A percentile compares a stretch with the other conserved stretches of the same genome.
phyloP scores from a whole-genome alignment of 2,329 filamentous ascomycete genomes.

The Aureobasidium sp. region DNA sequence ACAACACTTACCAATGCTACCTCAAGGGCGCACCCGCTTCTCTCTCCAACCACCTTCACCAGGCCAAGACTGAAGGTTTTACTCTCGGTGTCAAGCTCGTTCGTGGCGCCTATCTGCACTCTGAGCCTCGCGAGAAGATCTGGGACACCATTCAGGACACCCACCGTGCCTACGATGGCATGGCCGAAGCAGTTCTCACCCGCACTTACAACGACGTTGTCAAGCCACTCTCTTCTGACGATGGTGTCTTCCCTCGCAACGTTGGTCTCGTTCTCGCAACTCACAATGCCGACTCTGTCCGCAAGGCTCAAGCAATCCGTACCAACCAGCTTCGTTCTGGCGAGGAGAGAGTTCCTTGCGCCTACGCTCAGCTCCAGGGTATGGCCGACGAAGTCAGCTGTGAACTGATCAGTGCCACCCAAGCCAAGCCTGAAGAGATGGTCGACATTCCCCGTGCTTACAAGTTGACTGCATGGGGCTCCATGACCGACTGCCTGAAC shows the following conservation, averaged over 20 bases:
- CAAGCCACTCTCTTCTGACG: constrained; percentile 30
- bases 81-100: constrained; percentile 52
- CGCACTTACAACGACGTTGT: constrained; percentile 55
- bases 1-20: constrained; percentile 57
- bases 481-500: constrained; percentile 68
- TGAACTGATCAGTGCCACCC: constrained; percentile 42
- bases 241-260: constrained; percentile 32
- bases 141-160: constrained; percentile 49
- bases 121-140: constrained; percentile 45
- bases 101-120: constrained; percentile 49
- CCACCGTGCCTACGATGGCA: constrained; percentile 60
- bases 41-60: constrained; percentile 40
- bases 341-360: constrained; percentile 41
- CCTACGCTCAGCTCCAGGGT: constrained; percentile 78
- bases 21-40: constrained; percentile 42
- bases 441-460: constrained; percentile 42
- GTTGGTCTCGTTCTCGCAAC: constrained; percentile 66
- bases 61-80: constrained; percentile 41
- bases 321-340: constrained; percentile 36
- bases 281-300: constrained; percentile 71
- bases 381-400: constrained; percentile 91
- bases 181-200: constrained; percentile 60
- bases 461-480: constrained; percentile 53
- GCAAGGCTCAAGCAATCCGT: constrained; percentile 44
- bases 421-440: constrained; percentile 29